Conservation (phyloP, 169 alveolate genomes). For the Perkinsus marinus region DNA sequence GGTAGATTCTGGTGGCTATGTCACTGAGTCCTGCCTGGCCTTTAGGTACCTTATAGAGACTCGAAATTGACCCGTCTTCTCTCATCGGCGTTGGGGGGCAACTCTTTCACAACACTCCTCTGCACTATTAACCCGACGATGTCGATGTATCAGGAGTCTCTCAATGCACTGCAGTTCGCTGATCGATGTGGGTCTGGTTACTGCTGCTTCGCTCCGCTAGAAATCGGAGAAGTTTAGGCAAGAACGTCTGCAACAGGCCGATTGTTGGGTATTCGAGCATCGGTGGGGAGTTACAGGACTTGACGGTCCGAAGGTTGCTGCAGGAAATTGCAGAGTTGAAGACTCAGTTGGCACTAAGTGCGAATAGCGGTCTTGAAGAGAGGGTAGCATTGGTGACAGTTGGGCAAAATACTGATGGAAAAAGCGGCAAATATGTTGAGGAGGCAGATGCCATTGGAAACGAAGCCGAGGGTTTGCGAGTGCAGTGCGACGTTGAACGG, state of each 20-base stretch:
- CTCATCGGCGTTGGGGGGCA: background rate
- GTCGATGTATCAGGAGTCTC: background rate
- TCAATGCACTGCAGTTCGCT: conserved; percentile 1
- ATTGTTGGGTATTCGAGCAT: background rate
- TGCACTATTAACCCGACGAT: background rate
- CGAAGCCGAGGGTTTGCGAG: background rate
- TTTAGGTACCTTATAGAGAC: conserved; percentile 41
- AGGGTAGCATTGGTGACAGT: background rate
- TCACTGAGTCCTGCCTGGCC: too few relatives aligned
- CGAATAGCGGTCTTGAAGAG: background rate
- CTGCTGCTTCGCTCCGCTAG: background rate
- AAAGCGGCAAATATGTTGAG: background rate
- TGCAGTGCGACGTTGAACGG: background rate
- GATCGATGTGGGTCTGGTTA: background rate
- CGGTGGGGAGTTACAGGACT: background rate
- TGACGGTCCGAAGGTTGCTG: background rate
- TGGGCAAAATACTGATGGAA: background rate
- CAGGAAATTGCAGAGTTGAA: background rate
- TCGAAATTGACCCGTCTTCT: conserved; percentile 43
- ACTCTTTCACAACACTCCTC: background rate
- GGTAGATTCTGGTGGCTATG: too few relatives aligned
- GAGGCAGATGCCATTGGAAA: background rate
- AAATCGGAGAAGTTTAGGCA: background rate
- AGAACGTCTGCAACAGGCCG: background rate
- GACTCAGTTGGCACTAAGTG: background rate